Evolutionary conservation across 176 grass and related monocot genomes (phyloP).

Genomic region (barley (Hordeum vulgare)): MorexV3_pseudomolecules_assembly NC_058523.1:27395499-27395998

Average conservation of each 20-base stretch:
- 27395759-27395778: not conserved
- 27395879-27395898: not conserved
- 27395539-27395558: not conserved
- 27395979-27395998: conserved; percentile 14
- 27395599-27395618: conserved; percentile 4
- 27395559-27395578: not conserved
- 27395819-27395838: not conserved
- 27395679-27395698: conserved; percentile 3
- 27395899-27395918: conserved; percentile 7
- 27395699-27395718: not conserved
- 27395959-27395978: not conserved
- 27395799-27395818: not conserved
- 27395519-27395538: not conserved
- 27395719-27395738: not conserved
- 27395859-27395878: not conserved
- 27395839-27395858: not conserved
- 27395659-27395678: conserved; percentile 14
- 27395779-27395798: not conserved
- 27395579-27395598: not conserved
- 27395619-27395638: not conserved
- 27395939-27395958: not conserved
- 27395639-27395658: not conserved
- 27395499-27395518: not conserved
- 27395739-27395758: not conserved
- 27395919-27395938: conserved; percentile 14